A percentile compares a stretch with the other conserved stretches of the same genome.
phyloP scores from a whole-genome alignment of 805 yeast species.

The Yamadazyma tumulicola region DNA sequence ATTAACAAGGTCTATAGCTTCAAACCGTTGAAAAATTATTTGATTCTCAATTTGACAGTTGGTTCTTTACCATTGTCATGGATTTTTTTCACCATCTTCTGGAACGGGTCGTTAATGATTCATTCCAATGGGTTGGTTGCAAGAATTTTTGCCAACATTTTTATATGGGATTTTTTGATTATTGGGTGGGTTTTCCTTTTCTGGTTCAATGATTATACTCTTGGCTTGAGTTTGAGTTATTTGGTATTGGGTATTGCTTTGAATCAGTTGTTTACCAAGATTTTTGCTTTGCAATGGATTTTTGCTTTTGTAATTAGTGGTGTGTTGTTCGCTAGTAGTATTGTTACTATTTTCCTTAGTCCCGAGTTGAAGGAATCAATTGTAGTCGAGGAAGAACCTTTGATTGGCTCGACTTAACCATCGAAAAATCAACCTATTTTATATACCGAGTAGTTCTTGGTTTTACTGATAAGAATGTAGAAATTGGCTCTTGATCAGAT shows the following conservation, averaged over 20 bases:
- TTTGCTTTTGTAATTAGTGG: slow-evolving; percentile 70
- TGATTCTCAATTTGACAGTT: slow-evolving; percentile 60
- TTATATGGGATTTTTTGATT: slow-evolving; percentile 74
- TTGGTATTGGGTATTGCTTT: slow-evolving; percentile 65
- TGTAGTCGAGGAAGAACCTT: slow-evolving; percentile 11
- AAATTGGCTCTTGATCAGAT: no score
- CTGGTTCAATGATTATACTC: slow-evolving; percentile 64
- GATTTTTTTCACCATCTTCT: slow-evolving; percentile 69
- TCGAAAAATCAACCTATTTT: no score
- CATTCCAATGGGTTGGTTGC: slow-evolving; percentile 59
- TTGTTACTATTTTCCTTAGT: slow-evolving; percentile 37
- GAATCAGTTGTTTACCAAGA: slow-evolving; percentile 64
- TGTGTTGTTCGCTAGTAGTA: slow-evolving; percentile 48
- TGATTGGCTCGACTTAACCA: no score
- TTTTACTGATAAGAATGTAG: no score
- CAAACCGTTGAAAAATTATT: slow-evolving; percentile 49
- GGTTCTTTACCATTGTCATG: slow-evolving; percentile 73
- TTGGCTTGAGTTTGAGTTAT: slow-evolving; percentile 57
- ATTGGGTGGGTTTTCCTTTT: slow-evolving; percentile 58
- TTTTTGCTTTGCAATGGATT: slow-evolving; percentile 81
- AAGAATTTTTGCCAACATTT: slow-evolving; percentile 65
- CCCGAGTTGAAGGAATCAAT: slow-evolving; percentile 11
- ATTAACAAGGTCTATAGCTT: slow-evolving; percentile 58
- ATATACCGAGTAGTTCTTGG: no score
- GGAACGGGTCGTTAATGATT: slow-evolving; percentile 81